Evolutionary conservation across 129 eudicot species (phyloP).

Genomic region (Arctium minus): DNA sequence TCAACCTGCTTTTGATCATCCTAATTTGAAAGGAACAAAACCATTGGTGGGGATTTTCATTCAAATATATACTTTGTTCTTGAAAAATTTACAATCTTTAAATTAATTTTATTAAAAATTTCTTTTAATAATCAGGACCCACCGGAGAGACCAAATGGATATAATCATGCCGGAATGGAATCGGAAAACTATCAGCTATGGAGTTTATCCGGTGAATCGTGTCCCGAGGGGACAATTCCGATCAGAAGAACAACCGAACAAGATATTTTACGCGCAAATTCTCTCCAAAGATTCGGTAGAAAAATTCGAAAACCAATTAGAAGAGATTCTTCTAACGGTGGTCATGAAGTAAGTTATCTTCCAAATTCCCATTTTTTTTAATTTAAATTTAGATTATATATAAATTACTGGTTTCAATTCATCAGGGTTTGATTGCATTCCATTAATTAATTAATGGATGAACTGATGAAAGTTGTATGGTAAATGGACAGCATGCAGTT

Average conservation of each 20-base stretch:
- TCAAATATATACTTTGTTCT: background rate
- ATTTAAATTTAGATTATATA: background rate
- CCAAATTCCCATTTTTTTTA: background rate
- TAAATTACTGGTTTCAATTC: background rate
- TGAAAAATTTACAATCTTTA: background rate
- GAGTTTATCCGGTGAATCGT: conserved; percentile 64
- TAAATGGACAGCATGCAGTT: conserved; percentile 65
- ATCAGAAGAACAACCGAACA: conserved; percentile 80
- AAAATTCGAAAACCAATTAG: conserved; percentile 46
- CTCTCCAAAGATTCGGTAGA: conserved; percentile 63
- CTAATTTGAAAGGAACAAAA: conserved; percentile 66
- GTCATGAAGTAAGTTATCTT: conserved; percentile 66
- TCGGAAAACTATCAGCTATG: conserved; percentile 62
- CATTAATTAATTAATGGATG: too few relatives aligned
- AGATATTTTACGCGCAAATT: conserved; percentile 65
- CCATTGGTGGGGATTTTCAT: conserved; percentile 58
- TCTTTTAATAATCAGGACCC: conserved; percentile 46
- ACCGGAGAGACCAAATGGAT: conserved; percentile 74
- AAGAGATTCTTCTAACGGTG: conserved; percentile 66
- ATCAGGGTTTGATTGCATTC: background rate
- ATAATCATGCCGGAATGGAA: conserved; percentile 24
- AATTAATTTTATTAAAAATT: background rate
- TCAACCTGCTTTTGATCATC: conserved; percentile 98
- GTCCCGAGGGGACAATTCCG: conserved; percentile 88
- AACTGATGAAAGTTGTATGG: background rate